Evolutionary conservation across 768 basidiomycete species (phyloP), one percentile per base, ranked within the genome.

Genomic region (Mycena chlorophos): DNA sequence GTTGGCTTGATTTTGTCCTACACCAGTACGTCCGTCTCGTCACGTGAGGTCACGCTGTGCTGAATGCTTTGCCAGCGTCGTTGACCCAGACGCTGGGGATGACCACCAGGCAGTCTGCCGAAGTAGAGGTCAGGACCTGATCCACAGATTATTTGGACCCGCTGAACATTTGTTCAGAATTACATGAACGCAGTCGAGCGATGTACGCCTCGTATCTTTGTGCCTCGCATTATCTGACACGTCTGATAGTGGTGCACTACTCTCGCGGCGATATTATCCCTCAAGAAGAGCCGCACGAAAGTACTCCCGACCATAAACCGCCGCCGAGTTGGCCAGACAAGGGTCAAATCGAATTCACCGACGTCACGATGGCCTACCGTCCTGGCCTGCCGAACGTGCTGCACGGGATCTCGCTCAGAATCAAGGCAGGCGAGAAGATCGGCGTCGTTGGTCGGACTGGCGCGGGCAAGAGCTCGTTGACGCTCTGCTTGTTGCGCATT

Each of bases 1-100:
- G 84, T 86, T 47, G 91, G 89, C 60, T 71, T 93, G 22, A 82
- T 87, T 16, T 71, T 93, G 22, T 87, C 87, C 0, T 89, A 86
- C 55, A 80, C 79, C 1, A 83, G 82, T 83, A 49, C 49, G 76
- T 62, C 23, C 40, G 5, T 16, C 37, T 14, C 45, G 17, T 45
- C 28, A 22, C 34, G 26, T 40, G 25, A 17, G 23, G n/a, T n/a
- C 30, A 20, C 40, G 40, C 51, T 37, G 34, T 20, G 2, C 49
- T 8, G 27, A 45, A 47, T 37, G 30, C 28, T 10, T 19, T 43
- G 12, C 20, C 30, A 82, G 82, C 80, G 2, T 71, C 73, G 4
- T 66, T 85, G 20, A 79, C 79, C 0, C 83, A 85, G 64, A 65
- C 78, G 48, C 82, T 80, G 58, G 71, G 78, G 8, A 72, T 82